Percentiles rank a stretch among this genome's conserved stretches.
phyloP scores from a whole-genome alignment of 306 rosid species.

The Casuarina cunninghamiana region DNA sequence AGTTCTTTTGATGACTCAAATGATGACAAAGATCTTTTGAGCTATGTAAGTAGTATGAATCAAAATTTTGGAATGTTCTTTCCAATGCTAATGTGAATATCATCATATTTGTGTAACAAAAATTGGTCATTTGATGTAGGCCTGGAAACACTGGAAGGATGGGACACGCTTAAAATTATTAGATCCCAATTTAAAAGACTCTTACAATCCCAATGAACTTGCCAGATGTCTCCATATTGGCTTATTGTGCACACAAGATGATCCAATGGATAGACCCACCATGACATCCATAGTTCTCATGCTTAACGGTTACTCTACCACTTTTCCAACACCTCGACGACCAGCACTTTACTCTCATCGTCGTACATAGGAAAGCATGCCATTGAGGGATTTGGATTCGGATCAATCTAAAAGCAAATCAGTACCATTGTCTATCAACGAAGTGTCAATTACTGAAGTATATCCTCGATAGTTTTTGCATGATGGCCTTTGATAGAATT shows the following conservation, averaged over 20 bases:
- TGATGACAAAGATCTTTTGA: background rate
- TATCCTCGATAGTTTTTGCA: background rate
- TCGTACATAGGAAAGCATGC: background rate
- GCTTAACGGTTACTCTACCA: conserved; percentile 38
- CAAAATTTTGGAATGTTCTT: background rate
- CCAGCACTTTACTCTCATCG: conserved; percentile 34
- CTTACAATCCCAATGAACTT: conserved; percentile 5
- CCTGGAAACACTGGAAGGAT: too few species aligned
- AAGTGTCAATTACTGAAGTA: conserved; percentile 3
- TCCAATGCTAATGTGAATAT: background rate
- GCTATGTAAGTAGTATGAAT: conserved; percentile 25
- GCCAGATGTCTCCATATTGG: conserved; percentile 16
- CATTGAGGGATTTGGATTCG: background rate
- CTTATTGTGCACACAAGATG: conserved; percentile 22
- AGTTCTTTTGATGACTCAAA: background rate
- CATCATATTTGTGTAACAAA: background rate
- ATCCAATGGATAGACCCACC: conserved; percentile 21
- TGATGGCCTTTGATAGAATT: background rate
- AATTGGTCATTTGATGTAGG: background rate
- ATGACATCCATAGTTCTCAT: conserved; percentile 1
- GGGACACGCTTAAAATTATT: too few species aligned
- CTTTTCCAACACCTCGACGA: conserved; percentile 21
- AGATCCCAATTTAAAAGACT: background rate
- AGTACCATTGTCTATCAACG: background rate
- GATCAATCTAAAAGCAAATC: background rate